Percentiles rank a stretch among this genome's conserved stretches.
Conservation (phyloP, 352 stramenopile genomes). For the Phytophthora fragariaefolia region DNA sequence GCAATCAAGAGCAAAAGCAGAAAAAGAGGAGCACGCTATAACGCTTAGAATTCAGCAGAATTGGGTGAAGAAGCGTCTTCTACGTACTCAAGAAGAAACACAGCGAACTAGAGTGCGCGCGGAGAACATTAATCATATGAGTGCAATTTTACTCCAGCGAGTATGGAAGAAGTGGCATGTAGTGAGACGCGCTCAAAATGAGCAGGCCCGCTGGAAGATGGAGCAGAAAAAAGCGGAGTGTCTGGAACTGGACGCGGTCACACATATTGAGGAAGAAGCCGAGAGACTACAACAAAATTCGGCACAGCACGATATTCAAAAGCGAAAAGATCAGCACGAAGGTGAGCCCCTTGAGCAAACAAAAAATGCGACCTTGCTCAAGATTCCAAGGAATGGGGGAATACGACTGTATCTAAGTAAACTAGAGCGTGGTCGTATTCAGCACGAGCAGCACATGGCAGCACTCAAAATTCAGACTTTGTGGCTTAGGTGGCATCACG, state of each 20-base stretch:
- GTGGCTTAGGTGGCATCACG: constrained; percentile 36
- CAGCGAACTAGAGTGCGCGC: neutral
- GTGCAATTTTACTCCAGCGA: constrained; percentile 12
- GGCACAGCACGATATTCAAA: neutral
- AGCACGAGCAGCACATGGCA: constrained; percentile 32
- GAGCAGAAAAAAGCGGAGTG: neutral
- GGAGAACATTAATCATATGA: constrained; percentile 5
- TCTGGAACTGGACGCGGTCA: neutral
- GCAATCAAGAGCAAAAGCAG: constrained; percentile 4
- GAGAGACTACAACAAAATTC: constrained; percentile 10
- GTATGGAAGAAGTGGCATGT: constrained; percentile 16
- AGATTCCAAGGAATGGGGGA: constrained; percentile 31
- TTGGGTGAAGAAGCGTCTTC: constrained; percentile 10
- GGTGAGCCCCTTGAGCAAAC: constrained; percentile 1
- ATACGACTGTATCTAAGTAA: constrained; percentile 22
- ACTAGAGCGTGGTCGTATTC: constrained; percentile 28
- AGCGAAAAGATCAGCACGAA: constrained; percentile 13
- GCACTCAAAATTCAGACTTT: constrained; percentile 33
- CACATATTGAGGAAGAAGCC: constrained; percentile 2
- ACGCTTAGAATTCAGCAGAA: constrained; percentile 21
- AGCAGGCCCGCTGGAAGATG: neutral
- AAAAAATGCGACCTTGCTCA: constrained; percentile 26
- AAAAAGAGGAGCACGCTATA: constrained; percentile 12
- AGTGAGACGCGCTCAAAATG: neutral
- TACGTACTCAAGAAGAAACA: constrained; percentile 7